A percentile compares a stretch with the other conserved stretches of the same genome.
Evolutionary conservation across 805 yeast genomes (phyloP).

Genomic region (Ogataea saltuana): DNA sequence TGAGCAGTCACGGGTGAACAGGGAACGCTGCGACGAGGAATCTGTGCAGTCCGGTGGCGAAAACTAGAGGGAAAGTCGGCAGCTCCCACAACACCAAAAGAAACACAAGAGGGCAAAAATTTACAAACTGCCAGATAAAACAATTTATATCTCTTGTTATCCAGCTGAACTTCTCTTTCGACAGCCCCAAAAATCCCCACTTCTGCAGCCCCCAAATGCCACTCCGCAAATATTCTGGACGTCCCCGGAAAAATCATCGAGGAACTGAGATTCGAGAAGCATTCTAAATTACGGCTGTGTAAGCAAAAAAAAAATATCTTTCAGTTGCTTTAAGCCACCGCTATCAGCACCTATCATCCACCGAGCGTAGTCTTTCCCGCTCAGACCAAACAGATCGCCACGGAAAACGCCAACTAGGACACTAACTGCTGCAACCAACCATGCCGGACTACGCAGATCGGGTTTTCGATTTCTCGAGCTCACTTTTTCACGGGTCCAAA

Average conservation of each 20-base stretch:
- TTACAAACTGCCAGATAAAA: not conserved
- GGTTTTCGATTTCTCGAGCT: constrained; percentile 20
- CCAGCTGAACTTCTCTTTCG: not conserved
- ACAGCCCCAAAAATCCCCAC: constrained; percentile 1
- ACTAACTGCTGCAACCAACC: not conserved
- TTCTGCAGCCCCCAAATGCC: constrained; percentile 3
- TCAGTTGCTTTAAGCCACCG: no score
- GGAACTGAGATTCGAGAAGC: no score
- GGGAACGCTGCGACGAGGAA: no score
- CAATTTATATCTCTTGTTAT: not conserved
- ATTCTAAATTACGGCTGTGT: no score
- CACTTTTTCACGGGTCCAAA: constrained; percentile 10
- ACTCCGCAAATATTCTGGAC: constrained; percentile 4
- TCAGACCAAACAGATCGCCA: no score
- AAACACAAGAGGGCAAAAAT: no score
- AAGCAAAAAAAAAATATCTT: no score
- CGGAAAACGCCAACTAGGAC: not conserved
- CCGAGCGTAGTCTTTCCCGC: no score
- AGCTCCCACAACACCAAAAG: not conserved
- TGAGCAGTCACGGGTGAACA: no score
- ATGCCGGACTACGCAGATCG: constrained; percentile 28
- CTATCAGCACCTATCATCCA: not conserved
- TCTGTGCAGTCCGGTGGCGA: no score
- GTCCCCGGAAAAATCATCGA: constrained; percentile 2
- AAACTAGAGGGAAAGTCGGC: no score